Base-by-base conservation (phyloP, 176 grass and related monocot genomes). In the Cenchrus americanus region DNA sequence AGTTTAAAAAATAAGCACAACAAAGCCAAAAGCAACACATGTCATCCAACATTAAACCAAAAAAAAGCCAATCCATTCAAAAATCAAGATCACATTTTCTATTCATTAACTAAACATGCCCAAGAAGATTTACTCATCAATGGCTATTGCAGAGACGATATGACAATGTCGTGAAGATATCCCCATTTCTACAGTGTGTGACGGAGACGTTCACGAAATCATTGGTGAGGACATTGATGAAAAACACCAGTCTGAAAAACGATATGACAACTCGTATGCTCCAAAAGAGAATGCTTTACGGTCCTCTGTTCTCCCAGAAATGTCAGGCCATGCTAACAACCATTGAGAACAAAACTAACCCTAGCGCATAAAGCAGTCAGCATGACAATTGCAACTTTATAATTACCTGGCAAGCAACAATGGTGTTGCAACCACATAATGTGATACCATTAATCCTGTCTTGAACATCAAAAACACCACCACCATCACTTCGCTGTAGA, bases 361-460 rank as follows among this genome's bases (percentile, higher is more conserved):
- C 37, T 3, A n/a, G 4, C 44, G 10, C 8, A 77, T 1, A 71
- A 78, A 17, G 61, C 48, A 32, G 69, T 7, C 6, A 21, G 22
- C 73, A 6, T 54, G 57, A 24, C 37, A 23, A 37, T 12, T 75
- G 24, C 21, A 15, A 17, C 22, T 17, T 54, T 62, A 72, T 27
- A 55, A n/a, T 53, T 71, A 98, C 96, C 93, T 95, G 93, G 72
- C 93, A 98, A 61, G 89, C 82, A 71, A 87, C 85, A 71, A 98
- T 83, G 40, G 77, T 87, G 78, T 89, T 88, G 60, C 96, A 98
- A 65, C 93, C 91, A 78, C 96, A 98, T 58, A 98, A 76, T 1
- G 87, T 82, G 24, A 93, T 77, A 26, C 96, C 96, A 82, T 98
- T 98, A 65, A 95, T 94, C 85, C 91, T 90, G 76, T 98, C 96